These are phyloP conservation scores for Globisporangium perplexum DNA, from an alignment of 352 stramenopile species.

Conservation along the genomic window DNA sequence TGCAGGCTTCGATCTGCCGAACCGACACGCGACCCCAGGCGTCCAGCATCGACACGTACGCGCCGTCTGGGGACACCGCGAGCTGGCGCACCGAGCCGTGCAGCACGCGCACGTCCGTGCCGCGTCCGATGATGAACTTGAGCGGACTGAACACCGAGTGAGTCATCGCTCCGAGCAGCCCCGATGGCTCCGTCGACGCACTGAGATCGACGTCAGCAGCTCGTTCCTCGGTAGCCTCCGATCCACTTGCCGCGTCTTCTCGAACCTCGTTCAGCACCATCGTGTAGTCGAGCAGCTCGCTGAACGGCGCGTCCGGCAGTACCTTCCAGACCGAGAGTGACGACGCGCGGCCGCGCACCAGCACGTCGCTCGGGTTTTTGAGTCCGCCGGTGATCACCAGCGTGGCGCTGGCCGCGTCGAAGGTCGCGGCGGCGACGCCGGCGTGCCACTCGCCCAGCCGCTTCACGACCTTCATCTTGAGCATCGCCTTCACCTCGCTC, in stretches of 20 bases:
- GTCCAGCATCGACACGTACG: constrained; percentile 55
- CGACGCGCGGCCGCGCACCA: constrained; percentile 38
- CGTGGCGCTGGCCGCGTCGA: constrained; percentile 24
- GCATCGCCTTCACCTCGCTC: constrained; percentile 16
- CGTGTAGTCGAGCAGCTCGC: constrained; percentile 61
- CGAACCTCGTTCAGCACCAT: constrained; percentile 34
- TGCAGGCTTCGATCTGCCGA: constrained; percentile 57
- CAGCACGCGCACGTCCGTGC: constrained; percentile 14
- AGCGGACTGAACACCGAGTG: constrained; percentile 26
- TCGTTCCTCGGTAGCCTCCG: too few relatives aligned
- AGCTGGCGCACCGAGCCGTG: constrained; percentile 34
- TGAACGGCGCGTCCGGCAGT: constrained; percentile 25
- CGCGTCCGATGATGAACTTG: constrained; percentile 32
- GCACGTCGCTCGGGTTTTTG: constrained; percentile 42
- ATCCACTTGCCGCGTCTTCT: not conserved
- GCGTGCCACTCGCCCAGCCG: constrained; percentile 57
- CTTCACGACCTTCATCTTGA: constrained; percentile 36
- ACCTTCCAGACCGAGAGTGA: constrained; percentile 68
- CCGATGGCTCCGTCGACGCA: not conserved
- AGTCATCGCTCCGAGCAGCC: constrained; percentile 12
- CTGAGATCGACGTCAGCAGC: not conserved
- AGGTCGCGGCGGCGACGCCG: constrained; percentile 35
- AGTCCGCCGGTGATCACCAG: constrained; percentile 57
- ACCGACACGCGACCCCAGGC: constrained; percentile 33
- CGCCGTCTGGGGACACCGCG: constrained; percentile 36